Evolutionary conservation across 2,329 filamentous ascomycete species (phyloP), one percentile per base, ranked within the genome.

Genomic region (Fusarium pininemorale): DNA sequence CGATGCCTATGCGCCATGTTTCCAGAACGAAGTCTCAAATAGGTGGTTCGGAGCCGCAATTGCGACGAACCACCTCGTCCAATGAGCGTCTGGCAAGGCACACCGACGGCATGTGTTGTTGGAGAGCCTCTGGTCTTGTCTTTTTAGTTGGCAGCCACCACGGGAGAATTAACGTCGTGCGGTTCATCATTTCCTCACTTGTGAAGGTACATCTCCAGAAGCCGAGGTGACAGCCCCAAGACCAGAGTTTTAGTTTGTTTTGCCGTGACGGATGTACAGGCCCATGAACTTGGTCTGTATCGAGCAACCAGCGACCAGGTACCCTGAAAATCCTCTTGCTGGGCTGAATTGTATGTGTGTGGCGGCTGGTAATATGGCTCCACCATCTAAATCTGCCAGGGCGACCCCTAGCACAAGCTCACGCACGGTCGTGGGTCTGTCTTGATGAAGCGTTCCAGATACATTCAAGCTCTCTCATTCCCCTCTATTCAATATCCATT

Each of bases 291-390:
- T 28, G 37, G 62, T 64, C 37, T 59, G 58, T 55, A 56, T 61
- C 14, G 41, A 60, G 47, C n/a, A 42, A 42, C 35, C 50, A n/a
- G n/a, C 32, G 45, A 63, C 71, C 57, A 63, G 68, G 47, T 68
- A 68, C 65, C 47, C 65, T 68, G 63, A 42, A 75, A 78, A 72
- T 66, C 59, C 63, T 74, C 63, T 44, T 73, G 67, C 63, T 69
- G 69, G 61, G 76, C 70, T 74, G 69, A 71, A 75, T 66, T 70
- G 68, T 60, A 76, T 70, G 68, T 62, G 75, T 75, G 73, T 72
- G 74, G 70, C 71, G 72, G 73, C 74, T 64, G 67, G 74, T 58
- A 71, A 78, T 61, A 75, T 75, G 72, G 61, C 62, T 71, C 75
- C 75, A 66, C 72, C 58, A 47, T 63, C 69, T 70, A 73, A 58